phyloP scores from a whole-genome alignment of 106 monocot genomes.

The Agapanthus africanus region DNA sequence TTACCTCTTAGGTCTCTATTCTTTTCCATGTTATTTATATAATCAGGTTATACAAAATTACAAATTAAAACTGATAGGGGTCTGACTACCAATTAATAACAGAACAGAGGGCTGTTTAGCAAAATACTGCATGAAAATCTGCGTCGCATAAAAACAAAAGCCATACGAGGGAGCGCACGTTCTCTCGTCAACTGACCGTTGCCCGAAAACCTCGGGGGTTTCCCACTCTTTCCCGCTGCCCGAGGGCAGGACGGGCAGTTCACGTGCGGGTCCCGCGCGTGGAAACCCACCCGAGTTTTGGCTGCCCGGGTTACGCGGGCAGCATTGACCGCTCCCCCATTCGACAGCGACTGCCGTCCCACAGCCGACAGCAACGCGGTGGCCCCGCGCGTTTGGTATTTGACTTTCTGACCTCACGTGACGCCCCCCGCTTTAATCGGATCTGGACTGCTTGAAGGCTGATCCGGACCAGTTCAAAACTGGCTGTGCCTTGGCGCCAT shows the following conservation, averaged over 20 bases:
- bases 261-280: background rate
- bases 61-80: no score
- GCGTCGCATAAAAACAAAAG: no score
- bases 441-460: no score
- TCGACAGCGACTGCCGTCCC: background rate
- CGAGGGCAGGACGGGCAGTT: background rate
- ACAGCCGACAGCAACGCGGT: background rate
- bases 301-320: background rate
- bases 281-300: background rate
- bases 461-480: background rate
- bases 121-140: no score
- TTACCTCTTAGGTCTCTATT: no score
- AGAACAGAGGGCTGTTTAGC: no score
- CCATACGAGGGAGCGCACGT: no score
- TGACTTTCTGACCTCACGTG: background rate
- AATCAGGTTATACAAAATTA: no score
- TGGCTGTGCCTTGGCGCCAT: background rate
- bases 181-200: no score
- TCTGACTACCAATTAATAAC: no score
- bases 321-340: background rate
- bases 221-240: background rate
- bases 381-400: background rate
- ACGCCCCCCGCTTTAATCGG: background rate
- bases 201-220: background rate
- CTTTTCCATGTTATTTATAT: no score